Base-by-base conservation (phyloP, 1,284 basidiomycete species). In the Phylloporus sp. region DNA sequence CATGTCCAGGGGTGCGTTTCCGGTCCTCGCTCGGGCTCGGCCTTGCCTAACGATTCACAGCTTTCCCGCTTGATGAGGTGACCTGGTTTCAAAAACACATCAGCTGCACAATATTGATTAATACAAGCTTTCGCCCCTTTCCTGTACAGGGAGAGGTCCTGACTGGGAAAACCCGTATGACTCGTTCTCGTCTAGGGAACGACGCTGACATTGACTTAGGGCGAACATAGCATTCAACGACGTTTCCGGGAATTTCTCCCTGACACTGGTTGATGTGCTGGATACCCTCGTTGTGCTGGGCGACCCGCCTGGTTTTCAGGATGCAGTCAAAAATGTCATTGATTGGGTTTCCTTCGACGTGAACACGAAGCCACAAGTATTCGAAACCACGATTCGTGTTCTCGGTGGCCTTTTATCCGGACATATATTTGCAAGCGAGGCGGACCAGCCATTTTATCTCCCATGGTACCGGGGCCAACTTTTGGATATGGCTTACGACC, bases 331-430 rank as follows among this genome's bases (percentile, higher is more conserved):
- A 61, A 86, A 92, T 67, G 84, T 91, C 58, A 91, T 95, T 62
- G 76, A 88, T 60, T 87, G 84, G 81, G 93, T 96, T 51, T 89
- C 87, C 4, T 96, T 95, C 72, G 89, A 96, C 71, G 91, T 95
- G 65, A 90, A 96, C 76, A 93, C 93, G 37, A 93, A 89, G 78
- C 94, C 94, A 42, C 96, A 98, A 82, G 89, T 95, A 6, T 96
- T 96, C 72, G 94, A 96, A 79, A 92, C 92, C 22, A 96, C 92
- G 3, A 96, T 96, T 64, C 88, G 94, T 39, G 92, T 94, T 4
- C 80, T 98, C 6, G 96, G 96, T 7, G 94, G 94, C 5, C 83
- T 98, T 51, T 77, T 98, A 18, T 95, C 94, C 8, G 95, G 88
- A 12, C 95, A 95, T 71, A 84, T 92, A 71, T 91, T 93, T 80